Conservation (phyloP, 768 basidiomycete species). For the Albatrellus ellisii region DNA sequence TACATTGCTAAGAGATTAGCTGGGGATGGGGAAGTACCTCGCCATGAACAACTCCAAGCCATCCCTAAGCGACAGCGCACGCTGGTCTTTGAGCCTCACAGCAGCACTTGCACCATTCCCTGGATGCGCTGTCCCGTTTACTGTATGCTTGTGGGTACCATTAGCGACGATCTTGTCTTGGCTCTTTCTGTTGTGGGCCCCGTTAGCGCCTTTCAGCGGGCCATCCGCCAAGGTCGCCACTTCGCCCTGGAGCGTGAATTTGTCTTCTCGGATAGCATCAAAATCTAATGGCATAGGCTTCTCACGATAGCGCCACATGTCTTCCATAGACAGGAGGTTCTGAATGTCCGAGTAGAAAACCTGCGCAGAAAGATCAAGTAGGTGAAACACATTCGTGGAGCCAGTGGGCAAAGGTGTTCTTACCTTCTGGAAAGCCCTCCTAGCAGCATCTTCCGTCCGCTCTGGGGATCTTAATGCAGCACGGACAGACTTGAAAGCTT, state of each 20-base stretch:
- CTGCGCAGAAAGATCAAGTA: slow-evolving; percentile 25
- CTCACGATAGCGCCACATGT: slow-evolving; percentile 93
- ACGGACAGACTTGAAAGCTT: slow-evolving; percentile 77
- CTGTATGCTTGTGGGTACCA: neutral
- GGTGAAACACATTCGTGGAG: neutral
- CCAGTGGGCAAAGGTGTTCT: neutral
- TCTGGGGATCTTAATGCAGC: slow-evolving; percentile 38
- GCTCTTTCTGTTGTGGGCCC: slow-evolving; percentile 12
- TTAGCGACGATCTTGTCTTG: slow-evolving; percentile 12
- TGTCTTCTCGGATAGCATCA: slow-evolving; percentile 53
- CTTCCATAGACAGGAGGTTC: slow-evolving; percentile 83
- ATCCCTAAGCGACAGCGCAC: slow-evolving; percentile 61
- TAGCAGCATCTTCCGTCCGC: slow-evolving; percentile 37
- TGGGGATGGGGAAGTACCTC: slow-evolving; percentile 41
- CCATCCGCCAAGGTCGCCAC: slow-evolving; percentile 3
- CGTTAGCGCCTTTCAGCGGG: slow-evolving; percentile 17
- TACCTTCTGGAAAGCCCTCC: slow-evolving; percentile 78
- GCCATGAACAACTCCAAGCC: slow-evolving; percentile 74
- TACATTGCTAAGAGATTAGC: neutral
- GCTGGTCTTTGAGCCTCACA: slow-evolving; percentile 62
- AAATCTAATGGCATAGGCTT: slow-evolving; percentile 79
- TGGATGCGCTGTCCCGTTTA: slow-evolving; percentile 14
- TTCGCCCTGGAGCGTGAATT: slow-evolving; percentile 32
- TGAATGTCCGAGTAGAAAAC: slow-evolving; percentile 82
- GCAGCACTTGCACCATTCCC: slow-evolving; percentile 6